Conservation (phyloP, 768 basidiomycete genomes). For the Collybiopsis luxurians region DNA sequence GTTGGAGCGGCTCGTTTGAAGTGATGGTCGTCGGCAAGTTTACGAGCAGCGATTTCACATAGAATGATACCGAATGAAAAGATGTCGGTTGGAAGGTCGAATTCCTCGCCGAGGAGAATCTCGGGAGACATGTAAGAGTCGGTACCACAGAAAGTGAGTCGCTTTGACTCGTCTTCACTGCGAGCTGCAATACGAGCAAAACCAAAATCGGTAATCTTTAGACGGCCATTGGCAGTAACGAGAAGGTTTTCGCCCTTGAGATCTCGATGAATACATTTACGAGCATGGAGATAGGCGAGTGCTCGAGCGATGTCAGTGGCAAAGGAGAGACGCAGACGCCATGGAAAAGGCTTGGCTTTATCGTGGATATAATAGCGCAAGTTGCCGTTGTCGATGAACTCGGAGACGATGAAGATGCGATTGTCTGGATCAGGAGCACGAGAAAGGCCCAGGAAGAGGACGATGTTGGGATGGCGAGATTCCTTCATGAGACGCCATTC, state of each 20-base stretch:
- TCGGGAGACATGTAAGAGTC: conserved; percentile 98
- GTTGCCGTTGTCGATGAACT: conserved; percentile 92
- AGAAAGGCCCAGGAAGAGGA: conserved; percentile 88
- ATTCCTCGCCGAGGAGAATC: conserved; percentile 87
- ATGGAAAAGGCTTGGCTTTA: conserved; percentile 80
- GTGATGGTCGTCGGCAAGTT: conserved; percentile 78
- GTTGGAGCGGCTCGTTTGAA: conserved; percentile 77
- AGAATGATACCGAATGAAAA: conserved; percentile 93
- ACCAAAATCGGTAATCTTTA: conserved; percentile 99
- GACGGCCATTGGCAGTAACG: conserved; percentile 89
- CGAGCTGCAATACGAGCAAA: conserved; percentile 93
- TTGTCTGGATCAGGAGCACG: conserved; percentile 73
- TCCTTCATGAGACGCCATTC: conserved; percentile 99
- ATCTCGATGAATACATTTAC: conserved; percentile 87
- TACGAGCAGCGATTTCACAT: conserved; percentile 84
- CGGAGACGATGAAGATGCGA: conserved; percentile 93
- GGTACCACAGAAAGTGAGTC: conserved; percentile 85
- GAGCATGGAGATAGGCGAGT: conserved; percentile 95
- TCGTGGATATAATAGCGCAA: conserved; percentile 89
- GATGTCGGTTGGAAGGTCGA: conserved; percentile 91
- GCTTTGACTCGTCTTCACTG: conserved; percentile 85
- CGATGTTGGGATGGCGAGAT: conserved; percentile 89
- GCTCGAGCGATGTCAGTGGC: conserved; percentile 93
- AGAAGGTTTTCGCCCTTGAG: conserved; percentile 97
- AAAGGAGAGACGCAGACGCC: conserved; percentile 92